Conservation (phyloP, 106 monocot genomes). For the Agapanthus africanus region DNA sequence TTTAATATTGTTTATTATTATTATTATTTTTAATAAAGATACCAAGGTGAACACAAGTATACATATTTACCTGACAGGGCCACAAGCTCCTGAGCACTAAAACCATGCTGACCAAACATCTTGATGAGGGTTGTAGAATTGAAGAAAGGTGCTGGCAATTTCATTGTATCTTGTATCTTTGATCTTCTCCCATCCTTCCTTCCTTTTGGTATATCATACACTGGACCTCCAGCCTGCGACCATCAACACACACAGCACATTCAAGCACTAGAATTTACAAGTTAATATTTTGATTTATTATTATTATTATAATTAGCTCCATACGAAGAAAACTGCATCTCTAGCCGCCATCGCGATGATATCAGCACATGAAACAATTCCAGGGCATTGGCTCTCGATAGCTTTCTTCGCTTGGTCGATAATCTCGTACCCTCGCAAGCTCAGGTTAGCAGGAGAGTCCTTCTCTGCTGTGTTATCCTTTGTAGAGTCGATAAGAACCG, state of each 20-base stretch:
- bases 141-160: conserved; percentile 53
- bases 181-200: conserved; percentile 81
- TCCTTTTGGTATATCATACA: conserved; percentile 51
- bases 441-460: conserved; percentile 66
- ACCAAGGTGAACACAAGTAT: too few species aligned
- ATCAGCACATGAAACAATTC: conserved; percentile 74
- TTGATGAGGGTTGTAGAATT: conserved; percentile 51
- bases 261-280: too few species aligned
- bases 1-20: too few species aligned
- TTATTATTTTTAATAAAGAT: too few species aligned
- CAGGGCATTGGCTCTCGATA: conserved; percentile 54
- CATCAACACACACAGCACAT: background rate
- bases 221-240: conserved; percentile 69
- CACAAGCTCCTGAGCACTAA: conserved; percentile 54
- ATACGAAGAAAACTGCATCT: conserved; percentile 71
- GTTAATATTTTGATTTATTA: background rate
- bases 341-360: conserved; percentile 66
- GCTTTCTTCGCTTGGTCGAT: conserved; percentile 60
- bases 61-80: conserved; percentile 58
- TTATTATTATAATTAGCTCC: background rate
- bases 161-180: conserved; percentile 57
- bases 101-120: conserved; percentile 56
- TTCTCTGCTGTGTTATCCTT: conserved; percentile 70
- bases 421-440: conserved; percentile 65
- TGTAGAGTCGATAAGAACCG: conserved; percentile 67